These are phyloP conservation scores for Mytilinidion resinicola DNA, from an alignment of 495 filamentous ascomycete species.

Conservation along the genomic window DNA sequence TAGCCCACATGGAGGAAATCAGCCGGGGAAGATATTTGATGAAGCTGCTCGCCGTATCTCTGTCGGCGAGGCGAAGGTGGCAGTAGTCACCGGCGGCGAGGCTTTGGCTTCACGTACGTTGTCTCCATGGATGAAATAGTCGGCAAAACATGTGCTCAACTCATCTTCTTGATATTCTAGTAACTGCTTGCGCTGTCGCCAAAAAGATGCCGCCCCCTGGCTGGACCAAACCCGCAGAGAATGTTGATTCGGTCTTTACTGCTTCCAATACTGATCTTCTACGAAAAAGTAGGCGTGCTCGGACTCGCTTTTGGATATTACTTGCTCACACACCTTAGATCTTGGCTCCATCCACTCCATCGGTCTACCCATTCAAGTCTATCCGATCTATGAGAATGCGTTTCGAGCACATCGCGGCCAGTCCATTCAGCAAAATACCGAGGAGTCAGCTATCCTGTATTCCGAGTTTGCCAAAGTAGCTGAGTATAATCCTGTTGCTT, in stretches of 20 bases:
- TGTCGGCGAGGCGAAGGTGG: slow-evolving; percentile 42
- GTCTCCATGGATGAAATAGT: not conserved
- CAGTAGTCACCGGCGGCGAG: slow-evolving; percentile 51
- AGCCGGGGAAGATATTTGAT: slow-evolving; percentile 49
- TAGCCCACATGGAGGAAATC: slow-evolving; percentile 50
- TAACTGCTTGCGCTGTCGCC: slow-evolving; percentile 31
- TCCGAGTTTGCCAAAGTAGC: slow-evolving; percentile 46
- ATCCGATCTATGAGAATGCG: slow-evolving; percentile 50
- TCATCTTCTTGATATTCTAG: slow-evolving; percentile 11
- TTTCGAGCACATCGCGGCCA: slow-evolving; percentile 47
- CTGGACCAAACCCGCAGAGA: slow-evolving; percentile 41
- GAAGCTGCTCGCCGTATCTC: slow-evolving; percentile 48
- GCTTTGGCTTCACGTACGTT: slow-evolving; percentile 47
- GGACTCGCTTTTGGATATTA: not conserved
- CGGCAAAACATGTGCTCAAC: not conserved
- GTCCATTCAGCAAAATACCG: slow-evolving; percentile 42
- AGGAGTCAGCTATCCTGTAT: slow-evolving; percentile 45
- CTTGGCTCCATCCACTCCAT: slow-evolving; percentile 44
- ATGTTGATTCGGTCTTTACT: slow-evolving; percentile 34
- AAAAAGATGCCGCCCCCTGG: slow-evolving; percentile 43
- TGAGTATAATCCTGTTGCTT: slow-evolving; percentile 40
- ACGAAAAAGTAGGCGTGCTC: slow-evolving; percentile 33
- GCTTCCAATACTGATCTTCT: slow-evolving; percentile 33
- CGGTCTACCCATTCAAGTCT: slow-evolving; percentile 49
- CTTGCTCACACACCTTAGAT: slow-evolving; percentile 20